A percentile compares a stretch with the other conserved stretches of the same genome.
Evolutionary conservation across 805 yeast genomes (phyloP).

Genomic region (Kodamaea jinghongensis): DNA sequence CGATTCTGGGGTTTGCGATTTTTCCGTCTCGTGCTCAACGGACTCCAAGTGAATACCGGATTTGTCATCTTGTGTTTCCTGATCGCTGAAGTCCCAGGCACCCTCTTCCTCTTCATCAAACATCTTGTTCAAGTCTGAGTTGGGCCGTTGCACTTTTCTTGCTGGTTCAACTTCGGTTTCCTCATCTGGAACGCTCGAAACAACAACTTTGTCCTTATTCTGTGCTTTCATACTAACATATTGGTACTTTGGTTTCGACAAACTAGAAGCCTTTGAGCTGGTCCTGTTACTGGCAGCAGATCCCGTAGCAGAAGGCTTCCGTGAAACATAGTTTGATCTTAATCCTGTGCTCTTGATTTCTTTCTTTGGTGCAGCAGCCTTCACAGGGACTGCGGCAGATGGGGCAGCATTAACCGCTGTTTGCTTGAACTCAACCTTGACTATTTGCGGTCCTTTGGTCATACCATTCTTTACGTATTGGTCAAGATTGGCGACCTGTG

Average conservation of each 20-base stretch:
- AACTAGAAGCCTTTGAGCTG: not conserved
- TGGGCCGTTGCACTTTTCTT: slow-evolving; percentile 3
- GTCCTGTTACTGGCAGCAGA: not conserved
- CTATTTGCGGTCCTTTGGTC: slow-evolving; percentile 28
- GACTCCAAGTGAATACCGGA: not conserved
- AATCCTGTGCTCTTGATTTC: slow-evolving; percentile 14
- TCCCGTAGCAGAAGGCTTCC: slow-evolving; percentile 11
- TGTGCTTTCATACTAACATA: slow-evolving; percentile 39
- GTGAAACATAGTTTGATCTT: slow-evolving; percentile 28
- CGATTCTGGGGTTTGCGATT: not conserved
- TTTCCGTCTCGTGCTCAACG: not conserved
- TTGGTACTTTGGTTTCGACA: slow-evolving; percentile 14
- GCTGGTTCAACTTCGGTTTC: slow-evolving; percentile 6
- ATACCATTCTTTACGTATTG: slow-evolving; percentile 28
- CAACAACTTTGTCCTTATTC: slow-evolving; percentile 34
- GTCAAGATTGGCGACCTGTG: slow-evolving; percentile 14
- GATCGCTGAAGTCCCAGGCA: slow-evolving; percentile 14
- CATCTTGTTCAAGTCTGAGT: slow-evolving; percentile 11
- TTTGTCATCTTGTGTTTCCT: slow-evolving; percentile 6
- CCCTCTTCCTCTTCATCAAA: slow-evolving; percentile 14
- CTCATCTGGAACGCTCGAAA: slow-evolving; percentile 17
- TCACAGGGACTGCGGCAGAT: not conserved
- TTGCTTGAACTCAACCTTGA: slow-evolving; percentile 1
- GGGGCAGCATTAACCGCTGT: not conserved
- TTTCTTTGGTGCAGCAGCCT: slow-evolving; percentile 2